phyloP scores from a whole-genome alignment of 176 grass and related monocot genomes.

The Carex cristatella region DNA sequence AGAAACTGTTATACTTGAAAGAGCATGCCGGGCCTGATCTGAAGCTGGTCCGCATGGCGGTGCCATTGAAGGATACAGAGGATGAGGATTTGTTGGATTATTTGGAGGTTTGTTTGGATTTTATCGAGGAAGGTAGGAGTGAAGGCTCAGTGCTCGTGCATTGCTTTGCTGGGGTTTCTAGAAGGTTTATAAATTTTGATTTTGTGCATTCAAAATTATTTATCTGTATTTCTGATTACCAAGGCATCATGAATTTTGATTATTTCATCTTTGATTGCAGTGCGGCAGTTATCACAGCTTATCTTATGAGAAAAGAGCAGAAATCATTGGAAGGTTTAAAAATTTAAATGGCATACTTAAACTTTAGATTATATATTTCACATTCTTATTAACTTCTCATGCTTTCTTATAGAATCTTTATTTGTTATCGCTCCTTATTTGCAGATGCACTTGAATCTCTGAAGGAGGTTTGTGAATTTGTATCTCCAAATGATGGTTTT shows the following conservation, averaged over 20 bases:
- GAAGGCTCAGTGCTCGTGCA: constrained; percentile 65
- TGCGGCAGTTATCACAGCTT: constrained; percentile 63
- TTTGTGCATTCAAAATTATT: background rate
- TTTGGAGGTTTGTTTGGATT: constrained; percentile 60
- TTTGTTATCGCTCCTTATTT: constrained; percentile 23
- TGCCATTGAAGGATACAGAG: constrained; percentile 74
- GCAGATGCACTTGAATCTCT: constrained; percentile 79
- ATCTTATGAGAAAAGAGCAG: constrained; percentile 85
- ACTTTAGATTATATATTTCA: constrained; percentile 11
- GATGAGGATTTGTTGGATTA: constrained; percentile 81
- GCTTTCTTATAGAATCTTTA: background rate
- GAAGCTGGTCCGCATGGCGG: constrained; percentile 65
- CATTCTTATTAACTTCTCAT: background rate
- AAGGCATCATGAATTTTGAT: background rate
- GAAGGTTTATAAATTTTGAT: constrained; percentile 43
- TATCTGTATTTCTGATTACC: background rate
- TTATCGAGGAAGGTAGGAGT: constrained; percentile 59
- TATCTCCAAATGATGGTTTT: constrained; percentile 86
- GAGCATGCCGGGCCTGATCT: constrained; percentile 60
- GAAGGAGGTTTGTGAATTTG: constrained; percentile 43
- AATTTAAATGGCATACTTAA: constrained; percentile 32
- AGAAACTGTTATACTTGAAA: constrained; percentile 43
- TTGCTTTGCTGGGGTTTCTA: constrained; percentile 78
- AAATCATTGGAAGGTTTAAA: constrained; percentile 84
- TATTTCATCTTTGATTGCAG: constrained; percentile 36